Base-by-base conservation (phyloP, 192 early-diverging fungal species). In the Rhizoclosmatium globosum region DNA sequence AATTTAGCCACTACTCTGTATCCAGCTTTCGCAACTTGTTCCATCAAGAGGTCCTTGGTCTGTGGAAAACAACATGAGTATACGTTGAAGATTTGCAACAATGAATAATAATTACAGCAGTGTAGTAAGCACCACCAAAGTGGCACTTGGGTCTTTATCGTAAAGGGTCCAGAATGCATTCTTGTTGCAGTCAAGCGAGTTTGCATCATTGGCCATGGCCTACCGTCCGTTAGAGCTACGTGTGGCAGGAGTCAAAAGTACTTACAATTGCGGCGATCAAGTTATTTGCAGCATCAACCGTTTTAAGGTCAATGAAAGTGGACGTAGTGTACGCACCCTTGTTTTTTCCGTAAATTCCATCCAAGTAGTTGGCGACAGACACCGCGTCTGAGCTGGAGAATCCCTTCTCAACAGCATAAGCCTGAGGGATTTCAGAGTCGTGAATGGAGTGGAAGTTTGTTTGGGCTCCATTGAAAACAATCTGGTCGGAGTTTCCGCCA, bases 21-120 rank as follows among this genome's bases (percentile, higher is more conserved):
- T 4, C 86, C 86, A 47, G 83, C 86, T 76, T 87, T 87, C 39
- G 86, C 86, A 50, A 87, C 19, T 71, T 86, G 84, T 66, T 77
- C 78, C 43, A 79, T 69, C 45, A 81, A 47, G n/a, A 65, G 39
- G 64, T 65, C 64, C 13, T n/a, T 31, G 38, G 64, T 65, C 64
- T 65, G 64, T 21, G 11, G 64, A 31, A 21, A 65, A n/a, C 31
- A n/a, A 15, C n/a, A 31, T 13, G 13, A 11, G 19, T 13, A 65
- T 38, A 31, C 38, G 31, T 0, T 38, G 38, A 11, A 21, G 11
- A 65, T 21, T 65, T 11, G 31, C 39, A 65, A 65, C 17, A 21
- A 65, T 38, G 17, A 9, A 74, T 41, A 48, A 56, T 38, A 44
- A 77, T 74, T 59, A 68, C 75, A 44, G 69, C 69, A 19, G 76